Evolutionary conservation across 139 green algal species (phyloP).

Genomic region (Tetratostichococcus sp.): DNA sequence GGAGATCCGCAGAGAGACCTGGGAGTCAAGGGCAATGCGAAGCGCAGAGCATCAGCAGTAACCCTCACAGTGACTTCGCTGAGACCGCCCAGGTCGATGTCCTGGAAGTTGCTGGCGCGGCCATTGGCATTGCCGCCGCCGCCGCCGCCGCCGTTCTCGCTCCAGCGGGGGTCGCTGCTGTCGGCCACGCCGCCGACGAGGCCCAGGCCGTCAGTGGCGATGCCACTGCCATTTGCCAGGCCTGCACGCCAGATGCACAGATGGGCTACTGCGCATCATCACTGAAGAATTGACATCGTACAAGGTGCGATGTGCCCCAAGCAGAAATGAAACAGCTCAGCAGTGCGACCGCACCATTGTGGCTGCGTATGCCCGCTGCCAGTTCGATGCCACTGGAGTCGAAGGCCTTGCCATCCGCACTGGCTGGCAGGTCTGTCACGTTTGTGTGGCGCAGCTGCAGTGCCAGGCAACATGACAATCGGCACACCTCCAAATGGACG

Average conservation of each 20-base stretch:
- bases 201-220: background rate
- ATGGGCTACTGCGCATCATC: too few species aligned
- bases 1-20: too few species aligned
- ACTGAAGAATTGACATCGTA: too few species aligned
- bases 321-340: too few species aligned
- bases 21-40: too few species aligned
- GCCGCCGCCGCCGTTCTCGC: too few species aligned
- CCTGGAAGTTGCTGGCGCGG: background rate
- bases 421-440: background rate
- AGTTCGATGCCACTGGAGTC: background rate
- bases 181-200: background rate
- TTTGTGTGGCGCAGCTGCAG: background rate
- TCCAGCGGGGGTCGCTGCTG: background rate
- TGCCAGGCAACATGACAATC: background rate
- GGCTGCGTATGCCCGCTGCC: background rate
- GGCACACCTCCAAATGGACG: too few species aligned
- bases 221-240: background rate
- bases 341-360: too few species aligned
- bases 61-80: background rate
- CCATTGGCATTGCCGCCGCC: too few species aligned
- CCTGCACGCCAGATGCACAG: background rate
- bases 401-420: background rate
- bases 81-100: background rate
- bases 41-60: background rate
- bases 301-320: too few species aligned